Conservation (phyloP, 2,329 filamentous ascomycete species). For the Epicoccum sorghinum region DNA sequence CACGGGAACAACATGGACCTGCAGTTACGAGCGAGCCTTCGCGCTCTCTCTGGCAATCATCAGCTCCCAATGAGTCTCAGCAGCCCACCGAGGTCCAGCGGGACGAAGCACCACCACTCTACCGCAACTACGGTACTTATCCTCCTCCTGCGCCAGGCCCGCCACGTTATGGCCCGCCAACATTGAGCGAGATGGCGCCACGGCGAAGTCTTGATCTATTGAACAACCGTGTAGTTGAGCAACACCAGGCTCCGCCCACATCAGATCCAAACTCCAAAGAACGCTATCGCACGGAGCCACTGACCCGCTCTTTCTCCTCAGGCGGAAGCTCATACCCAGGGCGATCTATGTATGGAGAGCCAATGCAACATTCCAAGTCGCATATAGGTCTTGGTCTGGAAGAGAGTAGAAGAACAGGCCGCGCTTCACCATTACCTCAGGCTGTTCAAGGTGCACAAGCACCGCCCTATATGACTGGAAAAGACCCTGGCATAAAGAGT, state of each 20-base stretch:
- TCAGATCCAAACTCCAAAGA: conserved; percentile 46
- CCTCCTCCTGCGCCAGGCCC: conserved; percentile 30
- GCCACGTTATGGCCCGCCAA: conserved; percentile 30
- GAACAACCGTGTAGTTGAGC: conserved; percentile 43
- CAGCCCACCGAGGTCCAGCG: conserved; percentile 34
- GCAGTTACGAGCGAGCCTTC: conserved; percentile 27
- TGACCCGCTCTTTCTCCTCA: conserved; percentile 44
- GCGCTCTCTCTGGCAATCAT: conserved; percentile 41
- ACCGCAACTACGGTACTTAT: conserved; percentile 42
- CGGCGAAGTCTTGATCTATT: conserved; percentile 42
- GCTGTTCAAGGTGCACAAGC: conserved; percentile 91
- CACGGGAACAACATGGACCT: conserved; percentile 32
- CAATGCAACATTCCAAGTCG: conserved; percentile 66
- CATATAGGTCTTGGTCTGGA: conserved; percentile 76
- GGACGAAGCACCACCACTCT: conserved; percentile 39
- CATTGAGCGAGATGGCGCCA: conserved; percentile 40
- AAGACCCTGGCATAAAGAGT: conserved; percentile 89
- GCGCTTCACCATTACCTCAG: conserved; percentile 87
- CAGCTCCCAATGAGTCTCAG: conserved; percentile 31
- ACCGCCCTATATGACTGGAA: conserved; percentile 76
- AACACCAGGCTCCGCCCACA: conserved; percentile 48
- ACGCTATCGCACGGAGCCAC: conserved; percentile 41
- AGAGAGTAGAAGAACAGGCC: conserved; percentile 79
- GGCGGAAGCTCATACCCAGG: conserved; percentile 32
- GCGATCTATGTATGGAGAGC: conserved; percentile 53